These are phyloP conservation scores for Aspergillus awamori DNA, from an alignment of 2,329 filamentous ascomycete genomes.

Conservation along the genomic window DNA sequence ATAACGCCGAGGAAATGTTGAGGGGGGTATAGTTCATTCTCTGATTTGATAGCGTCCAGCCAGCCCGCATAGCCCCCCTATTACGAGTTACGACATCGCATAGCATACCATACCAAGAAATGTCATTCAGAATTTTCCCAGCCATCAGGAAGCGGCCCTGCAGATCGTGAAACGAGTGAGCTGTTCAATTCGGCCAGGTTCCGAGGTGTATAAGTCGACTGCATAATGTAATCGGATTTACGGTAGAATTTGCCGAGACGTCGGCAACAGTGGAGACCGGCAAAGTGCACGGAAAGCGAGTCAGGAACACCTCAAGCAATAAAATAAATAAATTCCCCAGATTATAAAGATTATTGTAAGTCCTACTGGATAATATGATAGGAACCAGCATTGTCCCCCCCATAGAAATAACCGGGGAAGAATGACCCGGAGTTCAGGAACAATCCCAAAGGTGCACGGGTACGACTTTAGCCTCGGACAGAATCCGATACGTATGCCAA, in stretches of 20 bases:
- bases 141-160: neutral
- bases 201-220: neutral
- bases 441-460: no score
- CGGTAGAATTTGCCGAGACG: conserved; percentile 4
- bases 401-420: no score
- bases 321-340: neutral
- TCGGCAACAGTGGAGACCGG: conserved; percentile 8
- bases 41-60: neutral
- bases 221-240: neutral
- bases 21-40: conserved; percentile 1
- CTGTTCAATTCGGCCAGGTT: neutral
- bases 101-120: conserved; percentile 5
- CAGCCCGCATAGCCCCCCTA: neutral
- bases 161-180: conserved; percentile 3
- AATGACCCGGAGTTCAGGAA: no score
- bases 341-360: no score
- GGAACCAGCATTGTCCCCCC: no score
- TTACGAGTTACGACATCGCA: conserved; percentile 7
- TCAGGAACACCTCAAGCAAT: neutral
- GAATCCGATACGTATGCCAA: no score
- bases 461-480: no score
- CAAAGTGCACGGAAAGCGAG: neutral
- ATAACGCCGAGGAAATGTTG: conserved; percentile 59
- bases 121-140: neutral
- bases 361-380: no score